Base-by-base conservation (phyloP, 225 moss, liverwort and hornwort genomes). In the Physcomitrellopsis africana region DNA sequence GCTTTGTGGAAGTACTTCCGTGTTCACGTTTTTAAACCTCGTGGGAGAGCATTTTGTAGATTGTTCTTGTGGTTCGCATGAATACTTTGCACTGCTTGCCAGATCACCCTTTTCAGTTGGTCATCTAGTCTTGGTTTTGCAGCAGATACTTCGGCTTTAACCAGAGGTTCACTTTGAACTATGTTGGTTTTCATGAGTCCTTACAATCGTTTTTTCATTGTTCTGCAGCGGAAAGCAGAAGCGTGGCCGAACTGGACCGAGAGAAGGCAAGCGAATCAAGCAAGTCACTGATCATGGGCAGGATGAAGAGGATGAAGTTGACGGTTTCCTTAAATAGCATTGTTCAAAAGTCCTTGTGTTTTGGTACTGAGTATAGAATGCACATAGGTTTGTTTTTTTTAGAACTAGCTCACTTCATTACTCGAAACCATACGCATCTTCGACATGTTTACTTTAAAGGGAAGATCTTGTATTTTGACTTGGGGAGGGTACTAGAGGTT, bases 191-290 rank as follows among this genome's bases (percentile, higher is more conserved):
- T 59, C 27, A 59, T 27, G 3, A 24, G 8, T 54, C 19, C 19
- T 54, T 54, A 54, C 18, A 54, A 54, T 27, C 5, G 11, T 24
- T 14, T 0, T 42, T 41, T 63, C 2, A 12, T 18, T 44, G 20
- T 41, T 29, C 48, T 43, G 66, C 67, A 89, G 89, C 58, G 86
- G 85, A 22, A 90, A 90, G 76, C 85, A 83, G 79, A 90, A 90
- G 71, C 81, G 85, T 23, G 32, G 32, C 32, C 32, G 32, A 37
- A 37, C 32, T 8, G 79, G 78, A 19, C 87, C 87, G 55, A 81
- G 90, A 70, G 90, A 90, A 66, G 90, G 90, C 55, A 90, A 90
- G 78, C 80, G 87, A 56, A 73, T 90, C 53, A 90, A 85, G 70
- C 90, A 87, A 81, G 85, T 76, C 32, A 90, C 75, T 73, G 87